These are phyloP conservation scores for Xylariomycetidae sp. DNA, from an alignment of 2,329 filamentous ascomycete species.

Conservation along the genomic window DNA sequence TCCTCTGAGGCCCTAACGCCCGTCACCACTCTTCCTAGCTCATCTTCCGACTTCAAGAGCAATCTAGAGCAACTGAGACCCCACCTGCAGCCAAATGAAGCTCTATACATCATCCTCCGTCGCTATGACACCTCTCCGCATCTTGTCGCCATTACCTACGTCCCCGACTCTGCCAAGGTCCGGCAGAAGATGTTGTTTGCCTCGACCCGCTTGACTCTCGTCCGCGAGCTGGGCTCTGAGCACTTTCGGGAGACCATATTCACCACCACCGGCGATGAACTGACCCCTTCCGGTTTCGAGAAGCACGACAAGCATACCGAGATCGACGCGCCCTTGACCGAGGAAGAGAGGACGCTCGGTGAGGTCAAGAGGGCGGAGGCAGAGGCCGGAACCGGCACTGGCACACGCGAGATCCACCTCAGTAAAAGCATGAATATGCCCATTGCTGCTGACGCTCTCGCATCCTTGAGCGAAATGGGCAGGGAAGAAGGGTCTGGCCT, in stretches of 20 bases:
- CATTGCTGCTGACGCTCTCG: constrained; percentile 58
- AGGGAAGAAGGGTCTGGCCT: constrained; percentile 46
- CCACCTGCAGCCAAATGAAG: constrained; percentile 60
- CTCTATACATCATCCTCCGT: constrained; percentile 72
- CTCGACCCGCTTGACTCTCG: constrained; percentile 68
- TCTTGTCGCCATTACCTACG: constrained; percentile 70
- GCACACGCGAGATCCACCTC: constrained; percentile 52
- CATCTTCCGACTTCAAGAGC: constrained; percentile 52
- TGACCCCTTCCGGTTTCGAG: constrained; percentile 65
- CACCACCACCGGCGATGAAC: constrained; percentile 63
- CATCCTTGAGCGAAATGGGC: constrained; percentile 57
- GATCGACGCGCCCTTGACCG: constrained; percentile 67
- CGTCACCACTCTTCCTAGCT: constrained; percentile 47
- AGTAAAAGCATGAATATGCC: constrained; percentile 55
- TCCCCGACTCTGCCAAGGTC: constrained; percentile 73
- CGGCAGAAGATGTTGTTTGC: constrained; percentile 86
- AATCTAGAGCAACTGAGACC: constrained; percentile 60
- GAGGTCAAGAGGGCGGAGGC: constrained; percentile 73
- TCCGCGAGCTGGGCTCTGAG: constrained; percentile 72
- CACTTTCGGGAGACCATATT: constrained; percentile 75
- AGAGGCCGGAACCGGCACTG: constrained; percentile 66
- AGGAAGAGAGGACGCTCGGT: constrained; percentile 68
- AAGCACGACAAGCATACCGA: constrained; percentile 65
- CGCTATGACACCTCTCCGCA: constrained; percentile 53
- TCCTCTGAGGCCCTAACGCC: constrained; percentile 64